Evolutionary conservation across 1,139 yeast species (phyloP).

Genomic region (Candida sp.): DNA sequence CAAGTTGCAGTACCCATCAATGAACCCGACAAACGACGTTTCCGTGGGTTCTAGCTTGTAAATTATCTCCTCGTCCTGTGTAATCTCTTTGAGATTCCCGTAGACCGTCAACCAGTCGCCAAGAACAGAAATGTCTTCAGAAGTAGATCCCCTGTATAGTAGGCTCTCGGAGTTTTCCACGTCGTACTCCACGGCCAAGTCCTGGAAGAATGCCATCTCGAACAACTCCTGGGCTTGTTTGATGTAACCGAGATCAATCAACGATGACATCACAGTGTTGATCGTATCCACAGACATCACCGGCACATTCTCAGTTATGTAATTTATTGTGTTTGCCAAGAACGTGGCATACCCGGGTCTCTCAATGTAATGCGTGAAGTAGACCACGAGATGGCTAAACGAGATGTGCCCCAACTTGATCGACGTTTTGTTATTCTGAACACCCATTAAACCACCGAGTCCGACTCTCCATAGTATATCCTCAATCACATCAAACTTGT

Average conservation of each 20-base stretch:
- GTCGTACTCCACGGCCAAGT: neutral
- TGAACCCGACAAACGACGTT: slow-evolving; percentile 28
- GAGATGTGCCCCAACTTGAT: slow-evolving; percentile 15
- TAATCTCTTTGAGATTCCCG: slow-evolving; percentile 31
- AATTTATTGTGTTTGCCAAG: slow-evolving; percentile 9
- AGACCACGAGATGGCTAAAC: slow-evolving; percentile 15
- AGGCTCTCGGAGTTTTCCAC: slow-evolving; percentile 8
- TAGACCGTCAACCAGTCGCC: slow-evolving; percentile 20
- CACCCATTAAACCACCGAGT: neutral
- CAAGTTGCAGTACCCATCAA: slow-evolving; percentile 18
- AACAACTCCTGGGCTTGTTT: slow-evolving; percentile 14
- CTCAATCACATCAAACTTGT: slow-evolving; percentile 16
- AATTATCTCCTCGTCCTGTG: slow-evolving; percentile 12
- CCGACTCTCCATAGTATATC: slow-evolving; percentile 17
- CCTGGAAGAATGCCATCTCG: slow-evolving; percentile 9
- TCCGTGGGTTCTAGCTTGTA: slow-evolving; percentile 27
- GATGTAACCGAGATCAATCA: slow-evolving; percentile 11
- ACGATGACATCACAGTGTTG: slow-evolving; percentile 11
- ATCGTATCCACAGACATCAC: slow-evolving; percentile 9
- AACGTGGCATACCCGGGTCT: slow-evolving; percentile 7
- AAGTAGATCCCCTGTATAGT: slow-evolving; percentile 18
- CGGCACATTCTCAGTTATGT: slow-evolving; percentile 5
- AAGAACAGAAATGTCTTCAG: slow-evolving; percentile 21
- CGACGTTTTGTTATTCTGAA: neutral
- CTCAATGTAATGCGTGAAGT: slow-evolving; percentile 15